Evolutionary conservation across 169 alveolate species (phyloP).

Genomic region (Cryptosporidium viatorum): DNA sequence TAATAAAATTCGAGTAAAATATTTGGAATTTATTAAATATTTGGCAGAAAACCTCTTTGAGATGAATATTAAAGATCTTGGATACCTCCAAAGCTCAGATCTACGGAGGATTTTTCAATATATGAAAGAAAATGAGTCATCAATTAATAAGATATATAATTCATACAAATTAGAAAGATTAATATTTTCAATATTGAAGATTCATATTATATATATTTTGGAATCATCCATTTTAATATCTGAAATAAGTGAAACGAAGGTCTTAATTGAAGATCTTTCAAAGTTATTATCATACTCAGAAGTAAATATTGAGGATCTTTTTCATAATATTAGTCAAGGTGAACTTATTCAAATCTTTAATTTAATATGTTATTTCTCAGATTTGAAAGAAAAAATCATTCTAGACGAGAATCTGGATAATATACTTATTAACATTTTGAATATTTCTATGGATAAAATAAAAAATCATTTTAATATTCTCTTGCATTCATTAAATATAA

Average conservation of each 20-base stretch:
- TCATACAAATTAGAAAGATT: not conserved
- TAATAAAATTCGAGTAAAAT: not conserved
- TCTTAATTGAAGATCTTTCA: not conserved
- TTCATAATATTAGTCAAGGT: not conserved
- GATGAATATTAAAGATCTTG: constrained; percentile 42
- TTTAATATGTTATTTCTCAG: constrained; percentile 1
- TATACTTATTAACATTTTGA: not conserved
- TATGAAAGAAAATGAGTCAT: not conserved
- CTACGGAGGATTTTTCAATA: constrained; percentile 19
- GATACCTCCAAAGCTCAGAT: constrained; percentile 1
- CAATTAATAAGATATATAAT: not conserved
- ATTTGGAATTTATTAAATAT: constrained; percentile 28
- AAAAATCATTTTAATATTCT: constrained; percentile 37
- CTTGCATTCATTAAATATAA: not conserved
- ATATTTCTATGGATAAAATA: constrained; percentile 6
- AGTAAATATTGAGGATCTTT: constrained; percentile 19
- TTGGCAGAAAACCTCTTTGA: constrained; percentile 22
- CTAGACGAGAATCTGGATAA: not conserved
- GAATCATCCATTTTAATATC: not conserved
- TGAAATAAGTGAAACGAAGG: not conserved
- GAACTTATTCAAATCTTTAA: constrained; percentile 42
- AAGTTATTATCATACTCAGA: not conserved
- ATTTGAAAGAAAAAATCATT: not conserved
- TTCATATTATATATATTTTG: constrained; percentile 47
- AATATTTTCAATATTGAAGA: constrained; percentile 17